Evolutionary conservation across 2,329 filamentous ascomycete species (phyloP), one percentile per base, ranked within the genome.

Genomic region (Dryadomyces sulphureus): DNA sequence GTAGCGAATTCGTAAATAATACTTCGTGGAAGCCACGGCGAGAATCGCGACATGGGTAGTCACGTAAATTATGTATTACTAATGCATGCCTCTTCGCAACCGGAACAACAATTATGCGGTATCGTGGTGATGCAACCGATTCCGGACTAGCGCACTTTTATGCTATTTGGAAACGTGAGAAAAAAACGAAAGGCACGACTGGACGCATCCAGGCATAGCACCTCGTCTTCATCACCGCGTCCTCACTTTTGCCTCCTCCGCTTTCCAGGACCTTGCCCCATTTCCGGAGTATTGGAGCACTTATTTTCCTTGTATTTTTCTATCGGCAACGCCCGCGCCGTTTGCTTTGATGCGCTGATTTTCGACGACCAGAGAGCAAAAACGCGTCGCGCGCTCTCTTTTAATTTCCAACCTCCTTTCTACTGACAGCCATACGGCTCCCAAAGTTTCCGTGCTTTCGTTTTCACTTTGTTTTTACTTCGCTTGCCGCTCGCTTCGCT

Each of bases 341-440:
- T 43, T 30, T 38, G 24, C 25, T 41, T 49, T 43, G 45, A 52
- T 53, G 50, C 52, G 46, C 49, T 51, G 49, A 51, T 32, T 20
- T 27, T 17, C 38, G 45, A 34, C 32, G 27, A 9, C 8, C 32
- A 39, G 38, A 40, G 45, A 49, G 50, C 48, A 43, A 32, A 49
- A 48, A 45, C 49, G 50, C 51, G 51, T 49, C 49, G 49, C 51
- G 45, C 51, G 51, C 39, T 44, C 44, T 45, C 42, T 42, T 40
- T 35, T 45, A 42, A 46, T 41, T 46, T 47, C 41, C 21, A 38
- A 50, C 17, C 40, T 20, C 38, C 43, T 12, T 12, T 8, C 42
- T 34, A n/a, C n/a, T n/a, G n/a, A n/a, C n/a, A n/a, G n/a, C n/a
- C n/a, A n/a, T n/a, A n/a, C n/a, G n/a, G n/a, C n/a, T n/a, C n/a